Base-by-base conservation (phyloP, 2,329 filamentous ascomycete genomes). In the Pseudogymnoascus sp. region DNA sequence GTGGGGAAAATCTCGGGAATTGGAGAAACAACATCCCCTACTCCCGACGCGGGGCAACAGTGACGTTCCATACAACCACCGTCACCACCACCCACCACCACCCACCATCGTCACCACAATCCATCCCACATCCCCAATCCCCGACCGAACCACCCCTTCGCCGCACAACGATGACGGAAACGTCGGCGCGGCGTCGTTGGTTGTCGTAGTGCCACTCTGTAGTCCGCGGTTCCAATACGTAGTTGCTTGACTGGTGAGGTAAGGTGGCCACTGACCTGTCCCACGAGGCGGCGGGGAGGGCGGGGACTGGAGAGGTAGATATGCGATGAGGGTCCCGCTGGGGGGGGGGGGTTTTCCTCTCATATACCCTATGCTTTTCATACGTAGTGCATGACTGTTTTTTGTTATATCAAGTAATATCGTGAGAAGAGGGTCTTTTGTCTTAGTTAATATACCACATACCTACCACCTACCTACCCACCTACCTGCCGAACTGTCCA, bases 11-110 rank as follows among this genome's bases (percentile, higher is more conserved):
- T 16, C 33, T 3, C 39, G 39, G 39, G 39, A 41, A 41, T 41
- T 41, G 39, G 39, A 41, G 39, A 41, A 38, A 14, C 14, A 16
- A 39, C 6, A 8, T 12, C 38, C n/a, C 38, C 38, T 39, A 39
- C 19, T 12, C 39, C 16, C 39, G 39, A 41, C 39, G 39, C 39
- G 39, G 26, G 49, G 49, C 49, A 31, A 29, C 49, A 35, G 49
- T 58, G 49, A 58, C 49, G 49, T 58, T 58, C 49, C 49, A 58
- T 58, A 29, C 49, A 58, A 35, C 31, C 49, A 31, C 49, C 49
- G 14, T 11, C 49, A 55, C 49, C 21, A 58, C 14, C 49, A 19
- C 2, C 19, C 19, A 19, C 19, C 19, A 19, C 19, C 31, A 33
- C 10, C n/a, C 49, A 58, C n/a, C 52, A 31, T 14, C 33, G 14